phyloP scores from a whole-genome alignment of 805 yeast genomes.

The Schwanniomyces pseudopolymorphus region DNA sequence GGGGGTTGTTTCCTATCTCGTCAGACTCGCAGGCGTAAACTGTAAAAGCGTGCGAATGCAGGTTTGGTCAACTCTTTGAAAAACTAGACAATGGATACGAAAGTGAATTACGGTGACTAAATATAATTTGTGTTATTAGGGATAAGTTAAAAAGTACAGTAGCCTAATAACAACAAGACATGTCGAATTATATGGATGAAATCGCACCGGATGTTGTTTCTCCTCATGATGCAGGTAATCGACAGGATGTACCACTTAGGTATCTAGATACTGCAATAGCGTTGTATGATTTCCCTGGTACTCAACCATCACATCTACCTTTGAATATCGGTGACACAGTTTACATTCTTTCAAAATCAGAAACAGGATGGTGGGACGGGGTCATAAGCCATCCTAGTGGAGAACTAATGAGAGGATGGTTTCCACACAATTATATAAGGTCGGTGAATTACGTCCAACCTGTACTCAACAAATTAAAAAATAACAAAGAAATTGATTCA shows the following conservation, averaged over 20 bases:
- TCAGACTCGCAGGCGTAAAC: background rate
- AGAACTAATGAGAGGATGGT: slow-evolving; percentile 72
- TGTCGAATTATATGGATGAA: slow-evolving; percentile 31
- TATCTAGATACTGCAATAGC: slow-evolving; percentile 61
- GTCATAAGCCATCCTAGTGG: slow-evolving; percentile 37
- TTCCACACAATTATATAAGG: slow-evolving; percentile 66
- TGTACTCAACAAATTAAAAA: slow-evolving; percentile 34
- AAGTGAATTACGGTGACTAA: background rate
- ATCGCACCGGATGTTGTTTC: slow-evolving; percentile 41
- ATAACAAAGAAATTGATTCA: slow-evolving; percentile 40
- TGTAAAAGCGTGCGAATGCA: background rate
- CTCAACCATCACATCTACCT: slow-evolving; percentile 51
- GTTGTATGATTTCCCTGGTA: slow-evolving; percentile 53
- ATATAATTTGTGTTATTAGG: background rate
- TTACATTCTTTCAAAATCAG: slow-evolving; percentile 63
- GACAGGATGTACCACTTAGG: slow-evolving; percentile 23
- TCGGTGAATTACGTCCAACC: slow-evolving; percentile 45
- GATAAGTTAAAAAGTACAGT: background rate
- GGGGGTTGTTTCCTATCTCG: background rate
- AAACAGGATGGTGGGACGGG: slow-evolving; percentile 90
- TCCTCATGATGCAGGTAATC: slow-evolving; percentile 21
- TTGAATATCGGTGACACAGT: slow-evolving; percentile 66
- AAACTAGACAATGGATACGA: background rate
- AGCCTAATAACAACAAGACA: background rate
- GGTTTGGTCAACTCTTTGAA: background rate